Percentiles rank a stretch among this genome's conserved stretches.
These are phyloP conservation scores for Pestalotiopsis sp. DNA, from an alignment of 2,329 filamentous ascomycete genomes.

Conservation along the genomic window DNA sequence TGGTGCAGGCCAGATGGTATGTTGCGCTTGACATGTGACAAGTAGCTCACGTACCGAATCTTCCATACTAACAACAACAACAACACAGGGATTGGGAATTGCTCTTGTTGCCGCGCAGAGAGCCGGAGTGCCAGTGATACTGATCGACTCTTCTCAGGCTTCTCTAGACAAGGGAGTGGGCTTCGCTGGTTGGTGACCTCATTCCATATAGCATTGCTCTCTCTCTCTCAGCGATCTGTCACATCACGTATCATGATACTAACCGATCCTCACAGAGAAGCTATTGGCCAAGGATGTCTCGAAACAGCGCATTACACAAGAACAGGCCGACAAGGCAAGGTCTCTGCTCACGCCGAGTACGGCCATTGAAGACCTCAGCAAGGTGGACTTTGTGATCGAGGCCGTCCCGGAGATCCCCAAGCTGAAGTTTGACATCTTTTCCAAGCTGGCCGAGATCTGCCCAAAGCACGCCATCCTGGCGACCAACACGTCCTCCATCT, in stretches of 20 bases:
- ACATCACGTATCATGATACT: background rate
- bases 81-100: conserved; percentile 81
- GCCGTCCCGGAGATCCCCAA: conserved; percentile 90
- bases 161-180: conserved; percentile 86
- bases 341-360: conserved; percentile 70
- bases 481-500: conserved; percentile 98
- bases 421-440: conserved; percentile 87
- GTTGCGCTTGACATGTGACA: conserved; percentile 38
- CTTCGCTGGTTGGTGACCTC: conserved; percentile 69
- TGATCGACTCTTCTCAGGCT: conserved; percentile 82
- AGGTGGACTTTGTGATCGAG: conserved; percentile 97
- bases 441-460: conserved; percentile 76
- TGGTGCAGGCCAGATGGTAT: conserved; percentile 94
- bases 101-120: conserved; percentile 88
- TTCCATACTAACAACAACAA: conserved; percentile 25
- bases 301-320: conserved; percentile 82
- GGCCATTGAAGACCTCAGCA: conserved; percentile 72
- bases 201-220: background rate
- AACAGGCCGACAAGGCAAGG: conserved; percentile 73
- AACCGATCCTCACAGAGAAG: conserved; percentile 64
- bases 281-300: conserved; percentile 89
- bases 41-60: conserved; percentile 3
- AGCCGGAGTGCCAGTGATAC: conserved; percentile 78
- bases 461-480: conserved; percentile 86
- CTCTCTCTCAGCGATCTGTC: background rate